phyloP scores from a whole-genome alignment of 768 basidiomycete genomes.

The Arthromyces matolae region DNA sequence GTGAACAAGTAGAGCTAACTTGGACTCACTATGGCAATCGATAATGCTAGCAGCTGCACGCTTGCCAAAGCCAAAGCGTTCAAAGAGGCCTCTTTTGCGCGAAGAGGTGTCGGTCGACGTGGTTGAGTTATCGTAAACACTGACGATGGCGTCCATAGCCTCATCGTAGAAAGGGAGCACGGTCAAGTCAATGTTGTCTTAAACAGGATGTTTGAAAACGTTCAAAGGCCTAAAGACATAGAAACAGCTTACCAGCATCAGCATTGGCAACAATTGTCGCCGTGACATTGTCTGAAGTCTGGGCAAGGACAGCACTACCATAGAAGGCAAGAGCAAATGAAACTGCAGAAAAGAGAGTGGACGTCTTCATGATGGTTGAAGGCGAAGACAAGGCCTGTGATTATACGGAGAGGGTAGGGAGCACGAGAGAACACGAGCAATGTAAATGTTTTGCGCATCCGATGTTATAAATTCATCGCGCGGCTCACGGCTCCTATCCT shows the following conservation, averaged over 20 bases:
- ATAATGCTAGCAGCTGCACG: constrained; percentile 21
- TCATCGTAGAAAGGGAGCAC: constrained; percentile 21
- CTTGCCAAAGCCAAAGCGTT: constrained; percentile 7
- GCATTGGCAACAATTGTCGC: constrained; percentile 25
- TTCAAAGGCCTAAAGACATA: neutral
- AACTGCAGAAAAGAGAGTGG: constrained; percentile 20
- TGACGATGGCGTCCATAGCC: constrained; percentile 24
- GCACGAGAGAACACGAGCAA: neutral
- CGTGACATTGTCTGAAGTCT: constrained; percentile 18
- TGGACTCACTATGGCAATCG: constrained; percentile 27
- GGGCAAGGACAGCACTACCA: constrained; percentile 13
- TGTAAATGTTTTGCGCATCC: no score
- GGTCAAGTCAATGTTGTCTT: constrained; percentile 29
- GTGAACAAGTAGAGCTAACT: neutral
- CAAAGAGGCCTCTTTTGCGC: constrained; percentile 5
- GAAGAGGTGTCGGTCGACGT: constrained; percentile 6
- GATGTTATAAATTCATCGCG: no score
- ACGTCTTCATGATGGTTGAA: constrained; percentile 28
- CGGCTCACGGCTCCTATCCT: constrained; percentile 1
- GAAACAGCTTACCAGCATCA: constrained; percentile 21
- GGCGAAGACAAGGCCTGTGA: constrained; percentile 18
- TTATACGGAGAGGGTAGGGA: neutral
- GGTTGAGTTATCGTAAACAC: constrained; percentile 12
- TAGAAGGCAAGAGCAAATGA: constrained; percentile 17
- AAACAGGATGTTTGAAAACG: neutral